Evolutionary conservation across 2,329 filamentous ascomycete species (phyloP), one percentile per base, ranked within the genome.

Genomic region (Monilinia laxa): DNA sequence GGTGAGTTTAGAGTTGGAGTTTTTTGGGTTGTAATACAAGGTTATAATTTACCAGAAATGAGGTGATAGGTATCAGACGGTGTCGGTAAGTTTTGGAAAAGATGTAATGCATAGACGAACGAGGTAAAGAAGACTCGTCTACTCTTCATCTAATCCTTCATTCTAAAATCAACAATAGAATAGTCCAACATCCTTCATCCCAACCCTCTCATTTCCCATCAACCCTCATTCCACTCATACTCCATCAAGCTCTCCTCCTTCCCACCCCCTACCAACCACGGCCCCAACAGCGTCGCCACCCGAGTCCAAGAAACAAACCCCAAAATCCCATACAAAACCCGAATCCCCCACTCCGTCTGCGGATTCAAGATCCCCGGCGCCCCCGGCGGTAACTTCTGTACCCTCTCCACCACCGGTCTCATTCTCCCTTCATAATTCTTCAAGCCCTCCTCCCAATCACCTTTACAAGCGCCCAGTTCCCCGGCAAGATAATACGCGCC

Each of bases 401-500:
- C 35, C 3, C 35, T 9, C 35, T 65, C 40, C 54, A 52, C 23
- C 42, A 65, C 52, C 6, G 63, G 63, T 11, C 56, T 20, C 54
- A 60, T 60, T 4, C 16, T 60, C 18, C 59, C 63, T 12, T 59
- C 42, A 53, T 65, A 65, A 2, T 28, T 62, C 6, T 5, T 16
- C 23, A 62, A 2, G 14, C 64, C 64, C 1, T 49, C 57, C 20
- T 55, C 49, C 64, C 64, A 66, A 16, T 62, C 20, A 4, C 64
- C 40, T 1, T 35, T 20, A 31, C 64, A 63, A 5, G 64, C 38
- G 20, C 42, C 54, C n/a, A 81, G 71, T 72, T 81, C 81, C 3
- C 82, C 81, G 0, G 81, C 81, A 31, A 84, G 74, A 7, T 82
- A 69, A 70, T 84, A 83, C 1, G 79, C 81, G 4, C 78, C 77